These are phyloP conservation scores for Solanum etuberosum DNA, from an alignment of 257 asterid genomes.

Conservation along the genomic window DNA sequence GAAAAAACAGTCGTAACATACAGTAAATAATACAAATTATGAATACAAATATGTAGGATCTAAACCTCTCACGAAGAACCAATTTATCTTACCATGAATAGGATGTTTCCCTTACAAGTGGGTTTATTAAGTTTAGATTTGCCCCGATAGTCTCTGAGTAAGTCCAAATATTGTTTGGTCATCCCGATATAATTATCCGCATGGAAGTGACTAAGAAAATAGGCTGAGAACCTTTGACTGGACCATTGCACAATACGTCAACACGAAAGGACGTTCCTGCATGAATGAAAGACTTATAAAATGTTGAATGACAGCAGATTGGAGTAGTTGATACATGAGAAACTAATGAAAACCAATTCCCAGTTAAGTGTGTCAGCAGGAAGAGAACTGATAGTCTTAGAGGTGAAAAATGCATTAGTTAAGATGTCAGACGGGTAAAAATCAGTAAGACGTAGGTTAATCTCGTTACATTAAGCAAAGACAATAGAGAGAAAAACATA, in stretches of 20 bases:
- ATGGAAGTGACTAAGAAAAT: constrained; percentile 13
- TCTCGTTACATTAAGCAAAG: background rate
- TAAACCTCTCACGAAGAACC: background rate
- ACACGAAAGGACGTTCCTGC: constrained; percentile 11
- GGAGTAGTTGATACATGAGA: background rate
- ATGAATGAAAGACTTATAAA: background rate
- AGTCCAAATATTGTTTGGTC: constrained; percentile 13
- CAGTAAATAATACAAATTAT: background rate
- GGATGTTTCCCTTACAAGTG: constrained; percentile 9
- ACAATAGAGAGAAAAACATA: background rate
- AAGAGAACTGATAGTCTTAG: background rate
- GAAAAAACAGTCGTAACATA: background rate
- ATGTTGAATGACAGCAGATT: background rate
- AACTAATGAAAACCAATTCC: background rate
- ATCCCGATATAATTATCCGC: constrained; percentile 14
- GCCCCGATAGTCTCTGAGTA: constrained; percentile 8
- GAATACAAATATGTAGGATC: background rate
- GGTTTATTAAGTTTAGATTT: constrained; percentile 10
- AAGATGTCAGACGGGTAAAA: background rate
- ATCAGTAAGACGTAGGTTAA: background rate
- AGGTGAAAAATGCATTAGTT: background rate
- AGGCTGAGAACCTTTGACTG: background rate
- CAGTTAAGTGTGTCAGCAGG: background rate
- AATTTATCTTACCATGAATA: constrained; percentile 10
- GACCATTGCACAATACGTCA: constrained; percentile 9